Evolutionary conservation across 225 moss, liverwort and hornwort genomes (phyloP), one percentile per base, ranked within the genome.

Genomic region (Climacium dendroides): DNA sequence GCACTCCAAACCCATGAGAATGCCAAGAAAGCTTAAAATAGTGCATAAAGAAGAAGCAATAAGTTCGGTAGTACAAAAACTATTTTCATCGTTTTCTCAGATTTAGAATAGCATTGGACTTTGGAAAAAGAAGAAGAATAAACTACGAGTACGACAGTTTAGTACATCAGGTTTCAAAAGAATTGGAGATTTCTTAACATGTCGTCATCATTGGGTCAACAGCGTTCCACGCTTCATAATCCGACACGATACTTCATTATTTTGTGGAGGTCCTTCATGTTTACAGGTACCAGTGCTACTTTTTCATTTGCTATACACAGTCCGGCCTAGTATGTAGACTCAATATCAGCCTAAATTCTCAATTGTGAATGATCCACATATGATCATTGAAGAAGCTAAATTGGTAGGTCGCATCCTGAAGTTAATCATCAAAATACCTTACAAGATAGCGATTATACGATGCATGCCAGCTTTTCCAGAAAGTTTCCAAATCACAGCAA

Each of bases 401-500:
- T 69, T 59, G 18, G 53, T 70, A 72, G 34, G 83, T 61, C 57
- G 55, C 39, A 76, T 65, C 23, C 57, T 71, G 63, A 47, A 55
- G 39, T 50, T 23, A 62, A 84, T 84, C 54, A 81, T 87, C 39
- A 61, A 83, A 78, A 79, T 93, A 98, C 97, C 99, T 96, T 77
- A 99, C 99, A 81, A 97, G 94, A 86, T 96, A 96, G 72, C 97
- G 95, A 87, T 97, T 97, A 62, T 96, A 97, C 17, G 99, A 99
- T 87, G 99, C 94, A 89, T 99, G 99, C 99, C 97, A 99, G 87
- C 96, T 96, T 90, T 96, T 99, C 99, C 99, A 99, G 69, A 99
- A 99, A 26, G 97, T 96, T 93, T 99, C 99, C 78, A 99, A 91
- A 87, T 99, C 97, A 83, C 79, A 97, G 88, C 97, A 99, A 91